These are phyloP conservation scores for Marasmius sp. DNA, from an alignment of 1,284 basidiomycete species.

Conservation along the genomic window DNA sequence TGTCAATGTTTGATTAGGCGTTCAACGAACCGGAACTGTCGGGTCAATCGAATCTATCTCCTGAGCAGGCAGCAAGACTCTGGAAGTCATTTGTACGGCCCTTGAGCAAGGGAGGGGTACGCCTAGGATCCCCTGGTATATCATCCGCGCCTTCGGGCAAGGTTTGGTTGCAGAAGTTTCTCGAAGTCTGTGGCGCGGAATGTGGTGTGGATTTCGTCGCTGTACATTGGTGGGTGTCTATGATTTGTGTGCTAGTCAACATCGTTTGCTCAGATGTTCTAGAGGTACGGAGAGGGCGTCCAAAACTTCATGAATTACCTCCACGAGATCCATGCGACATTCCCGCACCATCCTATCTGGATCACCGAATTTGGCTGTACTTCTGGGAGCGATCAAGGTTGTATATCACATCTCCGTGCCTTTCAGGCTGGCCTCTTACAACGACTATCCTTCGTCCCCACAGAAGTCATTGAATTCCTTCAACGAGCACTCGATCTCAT, in stretches of 20 bases:
- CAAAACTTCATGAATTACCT: not conserved
- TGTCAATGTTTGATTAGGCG: not conserved
- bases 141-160: constrained; percentile 21
- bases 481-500: no score
- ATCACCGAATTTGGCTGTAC: constrained; percentile 3
- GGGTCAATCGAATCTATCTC: constrained; percentile 1
- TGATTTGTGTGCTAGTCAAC: not conserved
- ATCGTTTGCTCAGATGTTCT: not conserved
- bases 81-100: constrained; percentile 30
- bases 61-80: constrained; percentile 22
- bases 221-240: constrained; percentile 24
- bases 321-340: not conserved
- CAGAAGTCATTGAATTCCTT: no score
- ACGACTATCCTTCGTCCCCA: no score
- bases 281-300: not conserved
- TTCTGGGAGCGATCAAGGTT: not conserved
- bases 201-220: constrained; percentile 28
- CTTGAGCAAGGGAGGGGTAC: constrained; percentile 22
- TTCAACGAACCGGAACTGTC: constrained; percentile 9
- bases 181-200: constrained; percentile 16
- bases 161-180: constrained; percentile 20
- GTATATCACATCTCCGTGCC: no score
- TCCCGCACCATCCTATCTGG: not conserved
- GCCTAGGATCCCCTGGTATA: constrained; percentile 23
- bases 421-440: no score